Base-by-base conservation (phyloP, 306 rosid genomes). In the Betula pendula region DNA sequence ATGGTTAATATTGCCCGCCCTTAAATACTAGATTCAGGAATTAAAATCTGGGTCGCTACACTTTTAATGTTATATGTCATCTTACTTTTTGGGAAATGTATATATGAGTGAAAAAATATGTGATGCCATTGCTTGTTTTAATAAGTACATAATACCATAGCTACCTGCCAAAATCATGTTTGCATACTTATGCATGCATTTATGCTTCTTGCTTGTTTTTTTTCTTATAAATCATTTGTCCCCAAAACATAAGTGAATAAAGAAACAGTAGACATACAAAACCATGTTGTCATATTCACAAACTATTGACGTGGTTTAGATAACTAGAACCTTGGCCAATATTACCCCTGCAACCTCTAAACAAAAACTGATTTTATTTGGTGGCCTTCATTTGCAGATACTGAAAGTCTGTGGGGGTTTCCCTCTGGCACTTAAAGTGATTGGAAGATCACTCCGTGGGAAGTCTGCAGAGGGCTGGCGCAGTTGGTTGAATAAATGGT, bases 371-470 rank as follows among this genome's bases (percentile, higher is more conserved):
- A 65, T 31, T 4, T 60, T 14, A 60, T 60, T 27, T 60, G 20
- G 19, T 52, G 16, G 19, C 25, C 58, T 29, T 68, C 33, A 42
- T 62, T 52, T 77, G 27, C 82, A 84, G 84, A 50, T 77, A 70
- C 71, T 84, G 60, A 48, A 55, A 45, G 71, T 47, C 55, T 77
- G 72, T 15, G 79, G 79, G 75, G 80, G 69, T 17, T 74, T 68
- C 42, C 84, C 85, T 4, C 78, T 84, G 22, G 88, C 82, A 3
- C 58, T 84, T 58, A 70, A 67, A 42, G 74, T 78, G 68, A 49
- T 66, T 16, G 86, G 77, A 8, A 22, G 22, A 50, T 70, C 89
- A 24, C 82, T 85, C 19, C 43, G 81, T 0, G 50, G 83, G 49
- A 2, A 68, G 52, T 27, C 76, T 12, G 25, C 12, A n/a, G 68